A percentile compares a stretch with the other conserved stretches of the same genome.
Evolutionary conservation across 2,329 filamentous ascomycete genomes (phyloP).

Genomic region (Aspergillus sp.): DNA sequence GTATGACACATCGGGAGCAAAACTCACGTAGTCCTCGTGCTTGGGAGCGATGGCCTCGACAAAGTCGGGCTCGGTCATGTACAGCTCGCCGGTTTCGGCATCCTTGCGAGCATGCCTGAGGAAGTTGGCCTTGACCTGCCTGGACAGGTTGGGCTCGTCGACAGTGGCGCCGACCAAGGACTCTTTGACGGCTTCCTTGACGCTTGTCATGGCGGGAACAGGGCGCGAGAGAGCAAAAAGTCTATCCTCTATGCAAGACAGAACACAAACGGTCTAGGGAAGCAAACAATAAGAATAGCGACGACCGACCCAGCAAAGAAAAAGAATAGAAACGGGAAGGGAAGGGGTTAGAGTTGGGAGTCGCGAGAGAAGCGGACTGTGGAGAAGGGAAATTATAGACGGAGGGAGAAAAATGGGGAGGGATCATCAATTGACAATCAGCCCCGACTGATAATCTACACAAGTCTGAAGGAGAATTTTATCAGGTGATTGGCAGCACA

Average conservation of each 20-base stretch:
- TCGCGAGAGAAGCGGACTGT: conserved; percentile 15
- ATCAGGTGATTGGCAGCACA: no score
- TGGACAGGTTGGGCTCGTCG: conserved; percentile 63
- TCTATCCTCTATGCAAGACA: conserved; percentile 11
- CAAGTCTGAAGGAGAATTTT: background rate
- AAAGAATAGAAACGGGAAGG: conserved; percentile 1
- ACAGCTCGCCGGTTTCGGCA: conserved; percentile 71
- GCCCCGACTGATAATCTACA: background rate
- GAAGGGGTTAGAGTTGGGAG: conserved; percentile 19
- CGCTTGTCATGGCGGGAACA: conserved; percentile 41
- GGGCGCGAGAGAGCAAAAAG: conserved; percentile 5
- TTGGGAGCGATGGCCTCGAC: conserved; percentile 84
- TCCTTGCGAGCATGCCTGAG: conserved; percentile 73
- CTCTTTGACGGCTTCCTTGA: conserved; percentile 76
- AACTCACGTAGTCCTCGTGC: conserved; percentile 85
- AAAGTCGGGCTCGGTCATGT: conserved; percentile 83
- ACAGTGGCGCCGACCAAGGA: conserved; percentile 64
- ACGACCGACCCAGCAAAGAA: conserved; percentile 7
- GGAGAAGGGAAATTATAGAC: conserved; percentile 19
- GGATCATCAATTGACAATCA: conserved; percentile 9
- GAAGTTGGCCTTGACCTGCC: conserved; percentile 75
- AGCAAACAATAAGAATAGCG: conserved; percentile 8
- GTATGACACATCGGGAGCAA: conserved; percentile 16
- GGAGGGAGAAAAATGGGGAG: conserved; percentile 15
- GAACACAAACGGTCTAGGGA: background rate